Percentiles rank a stretch among this genome's conserved stretches.
Conservation (phyloP, 2,329 filamentous ascomycete genomes). For the Fusarium sp. region DNA sequence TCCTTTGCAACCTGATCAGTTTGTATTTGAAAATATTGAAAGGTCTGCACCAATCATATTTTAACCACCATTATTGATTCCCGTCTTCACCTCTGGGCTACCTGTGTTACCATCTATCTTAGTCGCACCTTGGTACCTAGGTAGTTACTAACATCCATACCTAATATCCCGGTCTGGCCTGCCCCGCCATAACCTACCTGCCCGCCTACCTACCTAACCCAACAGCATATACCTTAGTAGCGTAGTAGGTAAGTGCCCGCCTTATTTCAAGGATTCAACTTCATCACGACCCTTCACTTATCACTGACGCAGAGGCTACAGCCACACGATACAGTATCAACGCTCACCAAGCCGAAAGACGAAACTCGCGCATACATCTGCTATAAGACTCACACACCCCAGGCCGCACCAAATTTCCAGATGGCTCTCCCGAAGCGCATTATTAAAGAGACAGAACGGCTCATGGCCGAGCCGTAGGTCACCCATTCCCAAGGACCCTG, state of each 20-base stretch:
- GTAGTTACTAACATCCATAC: too few species aligned
- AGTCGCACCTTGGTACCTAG: background rate
- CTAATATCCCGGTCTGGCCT: constrained; percentile 2
- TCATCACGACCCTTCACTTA: constrained; percentile 23
- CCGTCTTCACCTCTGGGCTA: constrained; percentile 4
- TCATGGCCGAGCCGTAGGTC: constrained; percentile 93
- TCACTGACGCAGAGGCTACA: constrained; percentile 9
- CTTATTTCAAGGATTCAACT: constrained; percentile 32
- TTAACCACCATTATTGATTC: background rate
- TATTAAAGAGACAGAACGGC: constrained; percentile 96
- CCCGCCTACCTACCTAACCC: background rate
- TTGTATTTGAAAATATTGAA: background rate
- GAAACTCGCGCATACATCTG: background rate
- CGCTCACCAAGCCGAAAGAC: background rate
- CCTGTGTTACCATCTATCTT: background rate
- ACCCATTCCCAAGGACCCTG: constrained; percentile 8
- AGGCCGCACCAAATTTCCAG: background rate
- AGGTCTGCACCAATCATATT: background rate
- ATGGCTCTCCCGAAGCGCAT: constrained; percentile 95
- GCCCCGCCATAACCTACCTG: constrained; percentile 21
- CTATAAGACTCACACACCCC: background rate
- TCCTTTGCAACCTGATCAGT: background rate
- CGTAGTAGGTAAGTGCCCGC: constrained; percentile 23
- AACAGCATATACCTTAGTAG: background rate
- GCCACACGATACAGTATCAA: background rate